These are phyloP conservation scores for Sanghuangporus weigelae DNA, from an alignment of 1,284 basidiomycete genomes.

Conservation along the genomic window DNA sequence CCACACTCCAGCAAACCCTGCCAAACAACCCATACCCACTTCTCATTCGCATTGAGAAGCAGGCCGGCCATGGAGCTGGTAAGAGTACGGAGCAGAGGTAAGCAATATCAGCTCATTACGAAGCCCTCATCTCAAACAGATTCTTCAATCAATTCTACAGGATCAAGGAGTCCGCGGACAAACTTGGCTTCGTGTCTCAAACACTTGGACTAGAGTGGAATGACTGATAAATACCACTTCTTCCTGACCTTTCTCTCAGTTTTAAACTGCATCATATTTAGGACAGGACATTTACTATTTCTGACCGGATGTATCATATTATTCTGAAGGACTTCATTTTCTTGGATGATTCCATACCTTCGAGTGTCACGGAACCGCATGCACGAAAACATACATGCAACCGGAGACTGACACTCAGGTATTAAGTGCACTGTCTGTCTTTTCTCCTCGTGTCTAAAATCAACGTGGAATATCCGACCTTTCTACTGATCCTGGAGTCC, in stretches of 20 bases:
- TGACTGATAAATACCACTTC: slow-evolving; percentile 9
- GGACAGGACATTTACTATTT: not conserved
- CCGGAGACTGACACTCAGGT: too few relatives aligned
- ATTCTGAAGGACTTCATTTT: not conserved
- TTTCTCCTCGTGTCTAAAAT: too few relatives aligned
- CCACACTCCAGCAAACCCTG: slow-evolving; percentile 61
- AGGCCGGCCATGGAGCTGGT: slow-evolving; percentile 77
- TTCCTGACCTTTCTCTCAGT: not conserved
- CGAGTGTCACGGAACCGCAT: not conserved
- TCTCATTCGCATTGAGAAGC: slow-evolving; percentile 71
- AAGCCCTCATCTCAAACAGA: slow-evolving; percentile 5
- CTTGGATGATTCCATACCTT: too few relatives aligned
- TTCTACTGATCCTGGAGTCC: too few relatives aligned
- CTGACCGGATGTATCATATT: not conserved
- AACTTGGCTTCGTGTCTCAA: slow-evolving; percentile 71
- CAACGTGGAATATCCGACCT: too few relatives aligned
- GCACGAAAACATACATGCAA: too few relatives aligned
- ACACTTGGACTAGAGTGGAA: slow-evolving; percentile 48
- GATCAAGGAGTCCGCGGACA: slow-evolving; percentile 70
- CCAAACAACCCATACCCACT: slow-evolving; percentile 65
- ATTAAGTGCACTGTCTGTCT: too few relatives aligned
- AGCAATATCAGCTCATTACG: slow-evolving; percentile 13
- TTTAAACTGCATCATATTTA: not conserved
- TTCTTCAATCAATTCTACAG: slow-evolving; percentile 30
- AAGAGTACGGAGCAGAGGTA: slow-evolving; percentile 73